Evolutionary conservation across 352 stramenopile species (phyloP), one percentile per base, ranked within the genome.

Genomic region (Phytopythium ostracodes): DNA sequence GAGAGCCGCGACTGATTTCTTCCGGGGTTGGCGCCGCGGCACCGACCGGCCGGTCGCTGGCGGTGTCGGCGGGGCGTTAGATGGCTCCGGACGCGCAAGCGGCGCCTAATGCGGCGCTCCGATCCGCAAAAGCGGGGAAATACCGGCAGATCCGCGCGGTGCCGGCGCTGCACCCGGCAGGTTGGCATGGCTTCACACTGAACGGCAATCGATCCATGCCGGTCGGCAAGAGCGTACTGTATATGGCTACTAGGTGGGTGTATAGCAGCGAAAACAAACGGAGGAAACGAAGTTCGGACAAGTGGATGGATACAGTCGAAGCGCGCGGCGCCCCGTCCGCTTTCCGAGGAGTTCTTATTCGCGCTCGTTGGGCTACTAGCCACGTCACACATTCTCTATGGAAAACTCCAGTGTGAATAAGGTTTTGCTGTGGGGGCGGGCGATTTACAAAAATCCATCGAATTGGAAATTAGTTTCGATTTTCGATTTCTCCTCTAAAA

Each of bases 11-110:
- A 27, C 53, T 59, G 35, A 59, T 59, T 59, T 49, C 52, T 58
- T 58, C 52, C 52, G 52, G 52, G 52, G 52, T 58, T 58, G 33
- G 52, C 33, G 29, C 17, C 29, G 27, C 49, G n/a, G n/a, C 31
- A 40, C n/a, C 8, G 24, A 22, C n/a, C n/a, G n/a, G 29, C 29
- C 29, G 29, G 29, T 3, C n/a, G 44, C 44, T 14, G 44, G 27
- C 3, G 49, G 46, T 3, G 11, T 18, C 46, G 5, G 44, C 44
- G 5, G 11, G 2, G 25, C 29, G 15, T 38, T 24, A 56, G 50
- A 27, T 33, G 15, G 17, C 47, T 29, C 5, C 27, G 29, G 50
- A 1, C 5, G 47, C 17, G 3, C 2, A 2, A 1, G 25, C 27
- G 9, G 27, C 27, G 47, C 47, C 47, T 54, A 36, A 54, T 54